Evolutionary conservation across 1,284 basidiomycete genomes (phyloP).

Genomic region (Fistulinella staudtii): DNA sequence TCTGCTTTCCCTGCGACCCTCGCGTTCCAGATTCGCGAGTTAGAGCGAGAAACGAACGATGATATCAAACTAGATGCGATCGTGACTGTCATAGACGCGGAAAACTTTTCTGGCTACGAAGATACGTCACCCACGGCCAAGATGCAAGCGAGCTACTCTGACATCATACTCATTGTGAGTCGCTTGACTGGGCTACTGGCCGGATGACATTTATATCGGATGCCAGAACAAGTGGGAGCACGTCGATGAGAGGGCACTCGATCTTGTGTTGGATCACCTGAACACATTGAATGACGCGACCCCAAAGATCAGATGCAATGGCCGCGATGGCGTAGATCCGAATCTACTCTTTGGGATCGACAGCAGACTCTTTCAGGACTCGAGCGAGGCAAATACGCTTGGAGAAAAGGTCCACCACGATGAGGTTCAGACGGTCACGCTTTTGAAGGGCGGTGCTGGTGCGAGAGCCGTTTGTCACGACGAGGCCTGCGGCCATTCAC

Average conservation of each 20-base stretch:
- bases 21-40: constrained; percentile 86
- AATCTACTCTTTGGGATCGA: constrained; percentile 80
- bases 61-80: constrained; percentile 85
- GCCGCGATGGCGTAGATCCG: constrained; percentile 65
- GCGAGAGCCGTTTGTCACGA: constrained; percentile 28
- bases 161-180: constrained; percentile 78
- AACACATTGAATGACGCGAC: constrained; percentile 85
- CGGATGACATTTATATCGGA: constrained; percentile 4
- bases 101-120: constrained; percentile 88
- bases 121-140: constrained; percentile 84
- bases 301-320: constrained; percentile 73
- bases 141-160: constrained; percentile 93
- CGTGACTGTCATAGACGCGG: constrained; percentile 84
- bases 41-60: constrained; percentile 71
- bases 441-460: constrained; percentile 42
- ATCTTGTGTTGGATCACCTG: constrained; percentile 82
- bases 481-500: constrained; percentile 17
- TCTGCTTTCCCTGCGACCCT: constrained; percentile 89
- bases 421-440: constrained; percentile 77
- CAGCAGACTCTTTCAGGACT: constrained; percentile 63
- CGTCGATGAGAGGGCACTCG: constrained; percentile 70
- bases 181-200: constrained; percentile 1
- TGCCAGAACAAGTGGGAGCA: constrained; percentile 84
- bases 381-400: constrained; percentile 1
- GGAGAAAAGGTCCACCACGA: constrained; percentile 50